These are phyloP conservation scores for Lentinula raphanica DNA, from an alignment of 768 basidiomycete genomes.

Conservation along the genomic window DNA sequence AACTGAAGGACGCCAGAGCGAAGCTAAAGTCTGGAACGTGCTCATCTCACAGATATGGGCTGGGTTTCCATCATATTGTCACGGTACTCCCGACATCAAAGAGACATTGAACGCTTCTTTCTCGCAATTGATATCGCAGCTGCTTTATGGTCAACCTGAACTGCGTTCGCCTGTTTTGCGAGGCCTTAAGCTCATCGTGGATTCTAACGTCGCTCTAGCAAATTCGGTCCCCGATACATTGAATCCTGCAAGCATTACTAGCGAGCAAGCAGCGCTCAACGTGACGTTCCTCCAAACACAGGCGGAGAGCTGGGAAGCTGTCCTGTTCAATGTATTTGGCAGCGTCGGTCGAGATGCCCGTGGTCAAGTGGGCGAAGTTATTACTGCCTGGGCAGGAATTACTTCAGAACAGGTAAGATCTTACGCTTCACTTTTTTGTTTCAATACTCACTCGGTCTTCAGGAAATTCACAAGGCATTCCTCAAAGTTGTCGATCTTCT, in stretches of 20 bases:
- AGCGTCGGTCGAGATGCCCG: constrained; percentile 71
- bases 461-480: constrained; percentile 82
- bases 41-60: constrained; percentile 92
- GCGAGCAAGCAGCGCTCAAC: constrained; percentile 59
- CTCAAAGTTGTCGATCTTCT: constrained; percentile 70
- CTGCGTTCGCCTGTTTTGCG: constrained; percentile 79
- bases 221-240: constrained; percentile 28
- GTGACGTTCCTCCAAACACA: constrained; percentile 69
- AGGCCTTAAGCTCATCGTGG: constrained; percentile 76
- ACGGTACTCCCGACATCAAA: constrained; percentile 68
- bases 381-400: constrained; percentile 80
- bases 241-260: constrained; percentile 36
- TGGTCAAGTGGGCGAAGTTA: constrained; percentile 81
- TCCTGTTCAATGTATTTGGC: constrained; percentile 95
- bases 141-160: constrained; percentile 86
- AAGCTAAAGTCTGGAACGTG: constrained; percentile 94
- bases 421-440: not conserved
- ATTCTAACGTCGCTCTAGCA: constrained; percentile 63
- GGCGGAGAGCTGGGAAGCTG: constrained; percentile 89
- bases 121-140: constrained; percentile 84
- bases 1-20: constrained; percentile 63
- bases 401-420: constrained; percentile 59
- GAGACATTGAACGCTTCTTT: constrained; percentile 72
- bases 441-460: not conserved
- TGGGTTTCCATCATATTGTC: constrained; percentile 88